Base-by-base conservation (phyloP, 371 early-diverging fungal species). In the Rhizopus microsporus region DNA sequence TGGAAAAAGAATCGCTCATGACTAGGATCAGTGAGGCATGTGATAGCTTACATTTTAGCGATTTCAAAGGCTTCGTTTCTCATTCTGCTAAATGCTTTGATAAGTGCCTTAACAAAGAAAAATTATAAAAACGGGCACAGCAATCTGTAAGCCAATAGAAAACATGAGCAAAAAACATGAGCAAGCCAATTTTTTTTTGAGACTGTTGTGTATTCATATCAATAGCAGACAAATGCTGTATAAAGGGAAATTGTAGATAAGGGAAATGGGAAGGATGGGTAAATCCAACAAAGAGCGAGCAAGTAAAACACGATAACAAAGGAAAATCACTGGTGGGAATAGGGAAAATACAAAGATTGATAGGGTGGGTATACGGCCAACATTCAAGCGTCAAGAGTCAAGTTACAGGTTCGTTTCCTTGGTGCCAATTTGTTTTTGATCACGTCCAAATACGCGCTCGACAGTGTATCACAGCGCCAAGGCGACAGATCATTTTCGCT, bases 1-100 rank as follows among this genome's bases (percentile, higher is more conserved):
- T 55, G 55, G 46, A 55, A 55, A 55, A 55, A 55, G 45, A 55
- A 35, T 46, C 46, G 46, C 46, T 46, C 8, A 54, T 45, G 54
- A 33, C 45, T 54, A 54, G 54, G 16, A 54, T 54, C 15, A 54
- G 54, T 54, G 45, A 54, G 45, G 42, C 54, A 32, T 54, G 35
- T 9, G 45, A 34, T 54, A 54, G 53, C n/a, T 53, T 53, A 29
- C 7, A 53, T 32, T 54, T 54, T 8, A 44, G 32, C 34, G 34
- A 44, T n/a, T 54, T 54, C 46, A 54, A 43, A 54, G 45, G 23
- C 34, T 44, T 54, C 15, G 7, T 44, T 54, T 54, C 45, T 32
- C 42, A 45, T 45, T 45, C 45, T 45, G 29, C n/a, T 17, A 45
- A 17, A 45, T 29, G 29, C 45, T 45, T 45, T 46, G 55, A 35